A percentile compares a stretch with the other conserved stretches of the same genome.
Evolutionary conservation across 2,329 filamentous ascomycete genomes (phyloP).

Genomic region (Rhexocercosporidium sp.): DNA sequence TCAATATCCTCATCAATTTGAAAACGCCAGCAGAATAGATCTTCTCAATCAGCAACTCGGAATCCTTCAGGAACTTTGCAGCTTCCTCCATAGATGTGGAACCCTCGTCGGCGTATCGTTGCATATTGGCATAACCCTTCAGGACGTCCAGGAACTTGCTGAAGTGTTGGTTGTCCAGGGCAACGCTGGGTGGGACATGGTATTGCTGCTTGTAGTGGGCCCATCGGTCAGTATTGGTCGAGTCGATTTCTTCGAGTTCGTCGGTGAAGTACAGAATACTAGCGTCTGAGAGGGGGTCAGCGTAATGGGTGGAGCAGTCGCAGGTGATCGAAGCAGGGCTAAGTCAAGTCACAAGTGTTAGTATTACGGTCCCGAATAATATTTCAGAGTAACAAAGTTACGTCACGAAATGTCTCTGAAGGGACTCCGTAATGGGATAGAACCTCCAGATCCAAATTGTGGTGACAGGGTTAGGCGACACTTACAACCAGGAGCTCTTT

Average conservation of each 20-base stretch:
- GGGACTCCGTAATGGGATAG: too few relatives aligned
- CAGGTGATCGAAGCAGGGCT: neutral
- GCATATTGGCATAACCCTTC: slow-evolving; percentile 4
- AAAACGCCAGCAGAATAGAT: neutral
- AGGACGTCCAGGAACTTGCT: neutral
- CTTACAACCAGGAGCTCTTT: neutral
- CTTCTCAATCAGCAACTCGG: neutral
- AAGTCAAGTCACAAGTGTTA: too few relatives aligned
- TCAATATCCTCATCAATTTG: slow-evolving; percentile 6
- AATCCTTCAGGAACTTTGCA: neutral
- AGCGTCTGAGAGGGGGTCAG: slow-evolving; percentile 7
- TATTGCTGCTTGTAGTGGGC: slow-evolving; percentile 7
- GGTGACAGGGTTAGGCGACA: neutral
- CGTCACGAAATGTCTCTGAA: too few relatives aligned
- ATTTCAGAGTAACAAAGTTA: too few relatives aligned
- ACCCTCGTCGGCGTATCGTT: slow-evolving; percentile 4
- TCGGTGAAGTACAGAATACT: slow-evolving; percentile 1
- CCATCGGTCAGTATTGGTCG: neutral
- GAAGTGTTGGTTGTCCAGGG: neutral
- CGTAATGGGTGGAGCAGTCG: slow-evolving; percentile 6
- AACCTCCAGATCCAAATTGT: neutral
- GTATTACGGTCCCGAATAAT: too few relatives aligned
- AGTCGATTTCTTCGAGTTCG: neutral
- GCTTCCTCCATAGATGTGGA: neutral
- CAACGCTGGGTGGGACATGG: neutral